Conservation (phyloP, 225 moss, liverwort and hornwort genomes). For the Asterella californica region DNA sequence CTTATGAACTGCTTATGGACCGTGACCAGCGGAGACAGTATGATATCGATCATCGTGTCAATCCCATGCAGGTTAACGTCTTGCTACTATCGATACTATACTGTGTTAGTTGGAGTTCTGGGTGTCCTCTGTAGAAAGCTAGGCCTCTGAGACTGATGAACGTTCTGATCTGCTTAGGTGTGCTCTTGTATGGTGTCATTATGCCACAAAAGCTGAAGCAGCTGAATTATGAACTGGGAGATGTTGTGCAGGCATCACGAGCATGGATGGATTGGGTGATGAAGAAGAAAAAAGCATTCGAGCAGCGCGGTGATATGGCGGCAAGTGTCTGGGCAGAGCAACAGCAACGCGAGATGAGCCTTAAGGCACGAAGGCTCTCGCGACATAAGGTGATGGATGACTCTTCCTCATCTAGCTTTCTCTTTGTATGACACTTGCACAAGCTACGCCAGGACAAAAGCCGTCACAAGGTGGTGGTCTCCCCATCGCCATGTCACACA, state of each 20-base stretch:
- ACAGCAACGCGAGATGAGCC: conserved; percentile 85
- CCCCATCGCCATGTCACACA: too few species aligned
- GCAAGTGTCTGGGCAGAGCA: conserved; percentile 98
- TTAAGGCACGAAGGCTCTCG: conserved; percentile 87
- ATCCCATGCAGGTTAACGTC: conserved; percentile 79
- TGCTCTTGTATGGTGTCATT: not conserved
- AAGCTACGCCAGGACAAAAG: not conserved
- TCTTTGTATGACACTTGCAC: not conserved
- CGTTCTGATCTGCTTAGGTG: not conserved
- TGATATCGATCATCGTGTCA: conserved; percentile 81
- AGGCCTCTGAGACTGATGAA: not conserved
- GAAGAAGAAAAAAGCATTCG: conserved; percentile 96
- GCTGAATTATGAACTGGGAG: not conserved
- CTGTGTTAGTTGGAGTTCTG: not conserved
- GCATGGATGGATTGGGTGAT: conserved; percentile 99
- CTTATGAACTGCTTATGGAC: conserved; percentile 97
- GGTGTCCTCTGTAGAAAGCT: not conserved
- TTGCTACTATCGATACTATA: conserved; percentile 7
- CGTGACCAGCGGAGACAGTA: conserved; percentile 85
- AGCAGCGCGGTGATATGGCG: conserved; percentile 97
- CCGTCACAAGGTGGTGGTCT: not conserved
- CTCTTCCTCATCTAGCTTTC: not conserved
- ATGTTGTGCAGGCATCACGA: conserved; percentile 66
- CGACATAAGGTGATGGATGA: conserved; percentile 60
- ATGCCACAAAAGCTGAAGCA: not conserved